A percentile compares a stretch with the other conserved stretches of the same genome.
Conservation (phyloP, 139 green algal genomes). For the Nannochloris sp. region DNA sequence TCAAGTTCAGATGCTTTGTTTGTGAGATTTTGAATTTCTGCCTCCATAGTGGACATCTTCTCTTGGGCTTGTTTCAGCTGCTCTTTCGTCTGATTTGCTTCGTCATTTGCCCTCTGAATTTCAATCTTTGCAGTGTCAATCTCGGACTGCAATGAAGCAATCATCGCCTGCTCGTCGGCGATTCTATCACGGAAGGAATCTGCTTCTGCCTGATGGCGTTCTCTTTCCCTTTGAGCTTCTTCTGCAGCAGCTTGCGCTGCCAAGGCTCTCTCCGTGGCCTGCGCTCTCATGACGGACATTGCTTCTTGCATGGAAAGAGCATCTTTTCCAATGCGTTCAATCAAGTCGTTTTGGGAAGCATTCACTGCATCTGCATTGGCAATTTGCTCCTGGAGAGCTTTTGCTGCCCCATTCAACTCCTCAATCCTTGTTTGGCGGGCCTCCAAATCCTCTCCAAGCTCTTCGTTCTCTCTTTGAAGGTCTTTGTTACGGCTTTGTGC, state of each 20-base stretch:
- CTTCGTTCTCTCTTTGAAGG: constrained; percentile 1
- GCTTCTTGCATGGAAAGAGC: constrained; percentile 29
- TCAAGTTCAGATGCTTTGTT: constrained; percentile 4
- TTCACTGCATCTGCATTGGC: constrained; percentile 6
- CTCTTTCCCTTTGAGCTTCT: constrained; percentile 15
- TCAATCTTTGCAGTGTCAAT: constrained; percentile 10
- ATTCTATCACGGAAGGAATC: constrained; percentile 6
- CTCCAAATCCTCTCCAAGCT: constrained; percentile 13
- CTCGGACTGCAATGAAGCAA: constrained; percentile 16
- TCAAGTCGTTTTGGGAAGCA: constrained; percentile 1
- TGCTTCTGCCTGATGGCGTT: constrained; percentile 11
- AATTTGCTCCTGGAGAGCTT: constrained; percentile 17
- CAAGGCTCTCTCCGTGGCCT: constrained; percentile 21
- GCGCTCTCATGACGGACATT: constrained; percentile 35
- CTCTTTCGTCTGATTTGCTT: not conserved
- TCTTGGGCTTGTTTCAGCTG: not conserved
- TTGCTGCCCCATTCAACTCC: constrained; percentile 13
- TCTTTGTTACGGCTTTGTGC: not conserved
- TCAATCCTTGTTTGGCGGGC: constrained; percentile 4
- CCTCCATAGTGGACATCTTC: constrained; percentile 8
- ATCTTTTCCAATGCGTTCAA: constrained; percentile 24
- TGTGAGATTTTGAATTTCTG: constrained; percentile 11
- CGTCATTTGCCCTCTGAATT: not conserved
- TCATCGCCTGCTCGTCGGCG: constrained; percentile 1
- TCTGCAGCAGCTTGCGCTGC: constrained; percentile 19